Conservation (phyloP, 2,329 filamentous ascomycete genomes). For the Furcasterigmium sp. region DNA sequence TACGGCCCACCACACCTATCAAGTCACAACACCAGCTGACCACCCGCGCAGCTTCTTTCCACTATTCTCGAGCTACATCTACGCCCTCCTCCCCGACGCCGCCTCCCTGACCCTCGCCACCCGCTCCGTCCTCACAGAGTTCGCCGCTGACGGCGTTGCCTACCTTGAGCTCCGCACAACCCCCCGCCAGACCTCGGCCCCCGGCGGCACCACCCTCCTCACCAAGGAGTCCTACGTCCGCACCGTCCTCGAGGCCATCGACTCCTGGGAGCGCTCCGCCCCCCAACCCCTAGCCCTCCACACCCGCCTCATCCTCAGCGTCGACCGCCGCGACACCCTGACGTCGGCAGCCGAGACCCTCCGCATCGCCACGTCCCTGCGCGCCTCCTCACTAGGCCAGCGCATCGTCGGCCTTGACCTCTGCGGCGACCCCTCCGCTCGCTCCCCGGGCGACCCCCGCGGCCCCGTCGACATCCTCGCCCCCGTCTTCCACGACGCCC, state of each 20-base stretch:
- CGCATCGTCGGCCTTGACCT: conserved; percentile 69
- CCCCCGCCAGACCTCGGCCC: conserved; percentile 41
- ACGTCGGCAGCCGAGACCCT: conserved; percentile 59
- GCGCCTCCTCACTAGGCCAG: too few relatives aligned
- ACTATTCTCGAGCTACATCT: conserved; percentile 75
- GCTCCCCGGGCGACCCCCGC: conserved; percentile 47
- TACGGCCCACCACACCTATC: too few relatives aligned
- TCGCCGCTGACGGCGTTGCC: conserved; percentile 64
- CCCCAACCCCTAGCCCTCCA: conserved; percentile 37
- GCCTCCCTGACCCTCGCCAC: conserved; percentile 58
- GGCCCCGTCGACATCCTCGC: conserved; percentile 57
- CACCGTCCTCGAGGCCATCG: conserved; percentile 61
- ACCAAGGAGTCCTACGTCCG: conserved; percentile 60
- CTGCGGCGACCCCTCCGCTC: conserved; percentile 62
- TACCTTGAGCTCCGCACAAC: conserved; percentile 81
- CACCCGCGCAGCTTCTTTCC: conserved; percentile 60
- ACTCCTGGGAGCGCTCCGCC: conserved; percentile 36
- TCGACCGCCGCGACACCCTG: conserved; percentile 61
- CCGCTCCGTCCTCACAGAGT: conserved; percentile 58
- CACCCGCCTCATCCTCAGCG: conserved; percentile 64
- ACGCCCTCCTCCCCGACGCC: conserved; percentile 63
- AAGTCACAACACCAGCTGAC: too few relatives aligned
- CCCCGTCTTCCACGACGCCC: conserved; percentile 53
- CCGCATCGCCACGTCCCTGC: conserved; percentile 53
- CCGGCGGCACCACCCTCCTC: conserved; percentile 44